Conservation (phyloP, 2,329 filamentous ascomycete genomes). For the Scytalidium sp. region DNA sequence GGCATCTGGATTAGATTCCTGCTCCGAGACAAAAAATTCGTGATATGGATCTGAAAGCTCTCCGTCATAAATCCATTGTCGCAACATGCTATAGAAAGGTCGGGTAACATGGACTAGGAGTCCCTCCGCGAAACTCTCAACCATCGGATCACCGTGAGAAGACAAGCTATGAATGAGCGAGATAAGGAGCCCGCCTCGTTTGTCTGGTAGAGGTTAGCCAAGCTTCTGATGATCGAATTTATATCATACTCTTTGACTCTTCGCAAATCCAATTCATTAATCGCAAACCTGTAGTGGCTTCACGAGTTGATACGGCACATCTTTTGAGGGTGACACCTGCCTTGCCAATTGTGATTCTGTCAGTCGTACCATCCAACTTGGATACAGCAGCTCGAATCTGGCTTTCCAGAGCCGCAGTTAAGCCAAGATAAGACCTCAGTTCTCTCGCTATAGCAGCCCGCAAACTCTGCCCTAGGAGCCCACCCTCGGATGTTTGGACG, state of each 20-base stretch:
- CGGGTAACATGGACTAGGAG: constrained; percentile 82
- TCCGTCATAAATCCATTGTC: constrained; percentile 97
- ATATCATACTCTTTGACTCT: constrained; percentile 69
- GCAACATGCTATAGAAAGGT: constrained; percentile 94
- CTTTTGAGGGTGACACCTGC: constrained; percentile 91
- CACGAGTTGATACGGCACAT: constrained; percentile 95
- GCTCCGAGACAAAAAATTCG: constrained; percentile 93
- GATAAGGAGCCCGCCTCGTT: constrained; percentile 87
- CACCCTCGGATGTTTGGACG: constrained; percentile 75
- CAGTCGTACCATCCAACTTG: constrained; percentile 65
- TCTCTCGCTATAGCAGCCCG: constrained; percentile 82
- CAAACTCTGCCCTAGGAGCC: constrained; percentile 88
- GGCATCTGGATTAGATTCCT: constrained; percentile 51
- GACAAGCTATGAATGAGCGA: constrained; percentile 92
- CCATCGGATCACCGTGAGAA: constrained; percentile 92
- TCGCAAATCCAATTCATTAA: constrained; percentile 94
- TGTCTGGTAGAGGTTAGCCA: constrained; percentile 34
- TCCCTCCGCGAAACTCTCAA: constrained; percentile 88
- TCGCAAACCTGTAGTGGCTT: constrained; percentile 91
- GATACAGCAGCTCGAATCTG: constrained; percentile 84
- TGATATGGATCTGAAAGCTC: constrained; percentile 94
- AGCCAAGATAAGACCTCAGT: constrained; percentile 81
- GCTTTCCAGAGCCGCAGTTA: constrained; percentile 88
- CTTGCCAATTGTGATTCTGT: constrained; percentile 72
- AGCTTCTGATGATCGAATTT: constrained; percentile 11